phyloP scores from a whole-genome alignment of 306 rosid genomes.

The Gillenia trifoliata region DNA sequence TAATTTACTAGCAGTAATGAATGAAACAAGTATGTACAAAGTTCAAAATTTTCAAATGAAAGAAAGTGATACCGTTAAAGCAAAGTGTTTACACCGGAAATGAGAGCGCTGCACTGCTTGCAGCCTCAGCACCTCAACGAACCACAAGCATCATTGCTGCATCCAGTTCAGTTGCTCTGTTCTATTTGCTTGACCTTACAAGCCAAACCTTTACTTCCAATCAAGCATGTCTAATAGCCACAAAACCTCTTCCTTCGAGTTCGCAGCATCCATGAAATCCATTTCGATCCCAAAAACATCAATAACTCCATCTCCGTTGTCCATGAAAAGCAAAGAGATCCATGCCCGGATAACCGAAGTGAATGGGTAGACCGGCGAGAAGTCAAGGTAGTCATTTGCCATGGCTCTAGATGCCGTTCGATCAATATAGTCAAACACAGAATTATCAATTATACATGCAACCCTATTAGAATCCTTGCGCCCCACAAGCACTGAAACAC shows the following conservation, averaged over 20 bases:
- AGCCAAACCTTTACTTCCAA: constrained; percentile 65
- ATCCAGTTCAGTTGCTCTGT: no score
- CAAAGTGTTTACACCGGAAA: neutral
- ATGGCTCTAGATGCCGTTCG: constrained; percentile 64
- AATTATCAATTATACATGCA: constrained; percentile 66
- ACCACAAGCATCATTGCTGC: no score
- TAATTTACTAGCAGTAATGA: neutral
- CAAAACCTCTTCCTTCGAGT: constrained; percentile 80
- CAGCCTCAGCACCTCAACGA: no score
- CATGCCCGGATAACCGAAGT: constrained; percentile 75
- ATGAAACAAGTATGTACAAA: constrained; percentile 14
- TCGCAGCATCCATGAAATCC: constrained; percentile 94
- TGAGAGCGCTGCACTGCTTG: neutral
- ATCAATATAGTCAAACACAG: constrained; percentile 75
- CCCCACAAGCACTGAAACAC: constrained; percentile 72
- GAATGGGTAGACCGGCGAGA: constrained; percentile 72
- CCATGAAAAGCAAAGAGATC: constrained; percentile 90
- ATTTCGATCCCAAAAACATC: constrained; percentile 89
- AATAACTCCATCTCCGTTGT: constrained; percentile 50
- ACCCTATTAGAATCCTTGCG: constrained; percentile 76
- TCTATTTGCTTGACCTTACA: no score
- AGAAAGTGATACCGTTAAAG: neutral
- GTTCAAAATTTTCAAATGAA: neutral
- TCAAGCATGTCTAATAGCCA: constrained; percentile 93
- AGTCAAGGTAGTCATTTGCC: constrained; percentile 86